Evolutionary conservation across 1,284 basidiomycete species (phyloP).

Genomic region (Polyporus tsugae): DNA sequence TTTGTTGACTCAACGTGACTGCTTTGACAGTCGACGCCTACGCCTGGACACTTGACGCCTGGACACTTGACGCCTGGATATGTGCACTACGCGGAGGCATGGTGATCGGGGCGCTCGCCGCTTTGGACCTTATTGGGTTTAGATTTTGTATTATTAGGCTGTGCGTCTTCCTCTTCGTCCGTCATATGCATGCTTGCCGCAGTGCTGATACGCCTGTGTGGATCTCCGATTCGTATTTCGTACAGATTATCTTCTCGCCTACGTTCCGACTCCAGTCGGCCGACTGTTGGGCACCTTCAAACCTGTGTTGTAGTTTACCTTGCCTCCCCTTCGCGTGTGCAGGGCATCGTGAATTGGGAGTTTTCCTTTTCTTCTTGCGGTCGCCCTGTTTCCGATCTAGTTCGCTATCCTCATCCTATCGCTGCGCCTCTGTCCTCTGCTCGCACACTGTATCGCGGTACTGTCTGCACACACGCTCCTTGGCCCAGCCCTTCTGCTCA

Average conservation of each 20-base stretch:
- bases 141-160: slow-evolving; percentile 26
- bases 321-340: slow-evolving; percentile 5
- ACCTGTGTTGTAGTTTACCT: not conserved
- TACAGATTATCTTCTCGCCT: not conserved
- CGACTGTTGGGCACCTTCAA: not conserved
- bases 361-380: not conserved
- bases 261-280: not conserved
- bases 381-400: not conserved
- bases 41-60: not conserved
- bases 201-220: not conserved
- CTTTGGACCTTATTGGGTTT: slow-evolving; percentile 11
- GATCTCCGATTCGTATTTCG: too few species aligned
- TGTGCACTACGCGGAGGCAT: slow-evolving; percentile 27
- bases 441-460: not conserved
- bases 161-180: slow-evolving; percentile 12
- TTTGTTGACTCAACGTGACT: not conserved
- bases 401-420: slow-evolving; percentile 14
- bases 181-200: not conserved
- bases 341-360: slow-evolving; percentile 10
- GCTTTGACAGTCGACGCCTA: not conserved
- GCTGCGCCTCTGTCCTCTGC: slow-evolving; percentile 1
- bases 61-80: not conserved
- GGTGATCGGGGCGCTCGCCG: slow-evolving; percentile 16
- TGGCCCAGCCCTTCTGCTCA: not conserved
- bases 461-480: not conserved